These are phyloP conservation scores for Cardamine chenopodiifolia DNA, from an alignment of 345 rosid species.

Conservation along the genomic window DNA sequence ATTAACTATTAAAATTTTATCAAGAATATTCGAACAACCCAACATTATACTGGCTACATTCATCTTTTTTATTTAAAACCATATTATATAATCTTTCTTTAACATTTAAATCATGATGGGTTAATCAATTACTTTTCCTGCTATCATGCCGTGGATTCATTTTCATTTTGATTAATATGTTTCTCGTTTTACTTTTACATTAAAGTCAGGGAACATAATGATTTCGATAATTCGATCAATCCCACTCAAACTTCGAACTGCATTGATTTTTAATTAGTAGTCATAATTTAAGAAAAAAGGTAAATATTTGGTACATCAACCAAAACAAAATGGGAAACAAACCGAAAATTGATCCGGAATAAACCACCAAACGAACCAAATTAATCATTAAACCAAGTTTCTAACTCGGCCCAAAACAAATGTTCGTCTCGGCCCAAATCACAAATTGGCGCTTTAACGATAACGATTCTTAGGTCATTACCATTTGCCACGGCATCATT, in stretches of 20 bases:
- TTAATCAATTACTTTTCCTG: conserved; percentile 38
- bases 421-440: not conserved
- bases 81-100: too few species aligned
- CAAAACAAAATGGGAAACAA: not conserved
- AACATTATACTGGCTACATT: not conserved
- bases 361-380: conserved; percentile 2
- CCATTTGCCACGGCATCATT: not conserved
- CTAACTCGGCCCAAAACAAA: not conserved
- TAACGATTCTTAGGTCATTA: conserved; percentile 32
- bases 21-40: not conserved
- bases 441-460: conserved; percentile 33
- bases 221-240: conserved; percentile 27
- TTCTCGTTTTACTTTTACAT: conserved; percentile 1
- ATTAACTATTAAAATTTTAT: not conserved
- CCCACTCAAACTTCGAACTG: not conserved
- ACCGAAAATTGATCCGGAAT: not conserved
- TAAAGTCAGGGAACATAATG: conserved; percentile 37
- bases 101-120: too few species aligned
- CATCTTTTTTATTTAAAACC: not conserved
- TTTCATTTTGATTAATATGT: conserved; percentile 7
- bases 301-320: not conserved
- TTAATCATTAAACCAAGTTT: not conserved
- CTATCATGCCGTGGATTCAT: conserved; percentile 38
- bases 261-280: not conserved
- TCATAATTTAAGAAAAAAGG: not conserved